A percentile compares a stretch with the other conserved stretches of the same genome.
These are phyloP conservation scores for Blastobotrys arbuscula DNA, from an alignment of 1,139 yeast genomes.

Conservation along the genomic window DNA sequence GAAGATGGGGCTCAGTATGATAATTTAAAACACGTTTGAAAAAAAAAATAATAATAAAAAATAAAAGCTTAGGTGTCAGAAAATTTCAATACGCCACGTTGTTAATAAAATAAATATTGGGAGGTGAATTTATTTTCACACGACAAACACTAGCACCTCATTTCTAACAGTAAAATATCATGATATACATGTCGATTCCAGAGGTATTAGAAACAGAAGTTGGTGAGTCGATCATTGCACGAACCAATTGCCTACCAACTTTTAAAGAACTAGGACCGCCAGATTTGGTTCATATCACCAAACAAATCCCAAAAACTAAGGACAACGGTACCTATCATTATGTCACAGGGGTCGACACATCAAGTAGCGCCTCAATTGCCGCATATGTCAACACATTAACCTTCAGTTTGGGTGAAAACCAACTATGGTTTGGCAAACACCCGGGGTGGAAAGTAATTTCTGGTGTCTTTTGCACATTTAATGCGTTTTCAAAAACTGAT, in stretches of 20 bases:
- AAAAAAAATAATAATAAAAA: too few species aligned
- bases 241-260: constrained; percentile 42
- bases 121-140: constrained; percentile 3
- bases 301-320: constrained; percentile 41
- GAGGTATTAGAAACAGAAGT: constrained; percentile 44
- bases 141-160: not conserved
- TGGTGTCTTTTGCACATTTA: constrained; percentile 62
- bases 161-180: not conserved
- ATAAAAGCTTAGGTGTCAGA: not conserved
- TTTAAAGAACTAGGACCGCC: constrained; percentile 77
- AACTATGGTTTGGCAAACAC: constrained; percentile 68
- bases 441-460: constrained; percentile 73
- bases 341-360: constrained; percentile 60
- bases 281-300: constrained; percentile 70
- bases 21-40: not conserved
- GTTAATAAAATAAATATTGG: not conserved
- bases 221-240: constrained; percentile 47
- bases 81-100: not conserved
- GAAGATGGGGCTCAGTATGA: too few species aligned
- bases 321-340: constrained; percentile 57
- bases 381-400: constrained; percentile 74
- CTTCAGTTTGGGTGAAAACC: constrained; percentile 52
- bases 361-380: constrained; percentile 55
- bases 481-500: constrained; percentile 64
- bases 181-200: constrained; percentile 24